Conservation (phyloP, 2,329 filamentous ascomycete species). For the Phaeomoniella chlamydospora region DNA sequence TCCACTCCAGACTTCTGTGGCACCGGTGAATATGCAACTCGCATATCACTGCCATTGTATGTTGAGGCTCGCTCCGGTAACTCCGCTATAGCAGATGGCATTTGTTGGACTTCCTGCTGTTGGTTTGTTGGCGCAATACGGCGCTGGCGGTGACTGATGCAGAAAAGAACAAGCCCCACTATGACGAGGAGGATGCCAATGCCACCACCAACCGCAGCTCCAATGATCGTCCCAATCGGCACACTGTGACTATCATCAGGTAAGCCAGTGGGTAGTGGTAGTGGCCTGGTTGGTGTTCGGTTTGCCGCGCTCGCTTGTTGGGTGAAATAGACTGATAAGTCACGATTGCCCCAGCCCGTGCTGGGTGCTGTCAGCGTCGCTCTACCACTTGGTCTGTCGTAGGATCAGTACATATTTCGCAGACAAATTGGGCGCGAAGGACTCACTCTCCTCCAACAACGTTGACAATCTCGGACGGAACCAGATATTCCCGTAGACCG, state of each 20-base stretch:
- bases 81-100: background rate
- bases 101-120: background rate
- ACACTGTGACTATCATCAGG: background rate
- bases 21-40: background rate
- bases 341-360: background rate
- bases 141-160: background rate
- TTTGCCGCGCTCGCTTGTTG: background rate
- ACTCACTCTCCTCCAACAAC: constrained; percentile 4
- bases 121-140: background rate
- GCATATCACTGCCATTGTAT: background rate
- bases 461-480: constrained; percentile 4
- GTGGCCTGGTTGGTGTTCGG: background rate
- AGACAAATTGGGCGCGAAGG: too few relatives aligned
- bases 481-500: constrained; percentile 4
- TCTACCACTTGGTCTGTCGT: background rate
- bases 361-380: background rate
- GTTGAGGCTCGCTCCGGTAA: background rate
- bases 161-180: background rate
- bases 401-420: too few relatives aligned
- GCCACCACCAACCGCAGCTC: background rate
- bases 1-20: background rate
- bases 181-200: background rate
- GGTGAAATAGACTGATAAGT: background rate
- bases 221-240: background rate
- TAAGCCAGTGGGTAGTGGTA: background rate